These are phyloP conservation scores for Trichoderma gracile DNA, from an alignment of 2,329 filamentous ascomycete species.

Conservation along the genomic window DNA sequence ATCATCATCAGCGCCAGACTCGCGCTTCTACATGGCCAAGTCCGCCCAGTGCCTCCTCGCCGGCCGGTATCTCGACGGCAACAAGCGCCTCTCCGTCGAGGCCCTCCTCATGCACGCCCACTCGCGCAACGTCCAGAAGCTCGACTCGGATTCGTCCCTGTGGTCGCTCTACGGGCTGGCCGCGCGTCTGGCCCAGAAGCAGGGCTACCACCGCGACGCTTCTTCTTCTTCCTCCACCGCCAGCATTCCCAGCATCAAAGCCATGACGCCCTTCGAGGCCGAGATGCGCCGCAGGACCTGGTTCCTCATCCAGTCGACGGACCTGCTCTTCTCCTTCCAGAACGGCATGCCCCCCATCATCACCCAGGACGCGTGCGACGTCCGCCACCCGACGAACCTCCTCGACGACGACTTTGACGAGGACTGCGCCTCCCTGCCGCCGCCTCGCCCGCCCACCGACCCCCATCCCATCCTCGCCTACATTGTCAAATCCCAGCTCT, in stretches of 20 bases:
- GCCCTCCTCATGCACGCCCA: slow-evolving; percentile 50
- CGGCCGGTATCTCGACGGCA: slow-evolving; percentile 48
- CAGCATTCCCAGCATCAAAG: slow-evolving; percentile 38
- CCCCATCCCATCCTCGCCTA: slow-evolving; percentile 47
- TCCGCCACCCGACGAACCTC: slow-evolving; percentile 48
- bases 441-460: slow-evolving; percentile 45
- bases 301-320: slow-evolving; percentile 50
- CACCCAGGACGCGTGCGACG: slow-evolving; percentile 50
- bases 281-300: slow-evolving; percentile 55
- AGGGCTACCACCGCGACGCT: slow-evolving; percentile 54
- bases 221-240: slow-evolving; percentile 29
- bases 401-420: slow-evolving; percentile 56
- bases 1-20: slow-evolving; percentile 31
- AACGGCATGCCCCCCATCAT: slow-evolving; percentile 55
- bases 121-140: slow-evolving; percentile 44
- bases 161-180: slow-evolving; percentile 52
- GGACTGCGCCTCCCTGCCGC: slow-evolving; percentile 44
- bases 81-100: slow-evolving; percentile 49
- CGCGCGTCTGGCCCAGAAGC: slow-evolving; percentile 51
- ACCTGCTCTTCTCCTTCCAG: slow-evolving; percentile 53
- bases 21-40: slow-evolving; percentile 39
- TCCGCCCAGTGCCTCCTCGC: slow-evolving; percentile 51
- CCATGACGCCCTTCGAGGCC: slow-evolving; percentile 49
- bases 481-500: slow-evolving; percentile 46
- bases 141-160: slow-evolving; percentile 46